A percentile compares a stretch with the other conserved stretches of the same genome.
Conservation (phyloP, 352 stramenopile genomes). For the Globisporangium cystogenes region DNA sequence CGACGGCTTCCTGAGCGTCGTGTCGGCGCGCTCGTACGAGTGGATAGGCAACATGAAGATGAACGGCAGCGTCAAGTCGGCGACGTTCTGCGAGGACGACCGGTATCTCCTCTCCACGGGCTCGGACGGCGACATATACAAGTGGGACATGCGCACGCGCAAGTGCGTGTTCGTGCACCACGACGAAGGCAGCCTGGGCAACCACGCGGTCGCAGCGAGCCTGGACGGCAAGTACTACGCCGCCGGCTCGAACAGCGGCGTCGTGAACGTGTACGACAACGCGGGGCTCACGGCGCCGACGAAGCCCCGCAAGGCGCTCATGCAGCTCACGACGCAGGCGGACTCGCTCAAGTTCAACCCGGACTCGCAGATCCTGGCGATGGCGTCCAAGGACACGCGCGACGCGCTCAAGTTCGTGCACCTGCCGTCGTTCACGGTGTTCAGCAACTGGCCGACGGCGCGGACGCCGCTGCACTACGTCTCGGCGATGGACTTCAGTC, state of each 20-base stretch:
- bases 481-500: slow-evolving; percentile 95
- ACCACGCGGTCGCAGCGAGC: slow-evolving; percentile 71
- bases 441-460: slow-evolving; percentile 97
- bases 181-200: slow-evolving; percentile 86
- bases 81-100: slow-evolving; percentile 91
- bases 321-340: slow-evolving; percentile 94
- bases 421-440: slow-evolving; percentile 92
- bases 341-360: slow-evolving; percentile 90
- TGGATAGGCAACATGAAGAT: slow-evolving; percentile 95
- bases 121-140: slow-evolving; percentile 95
- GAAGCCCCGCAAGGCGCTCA: slow-evolving; percentile 92
- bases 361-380: slow-evolving; percentile 93
- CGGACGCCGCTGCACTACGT: slow-evolving; percentile 97
- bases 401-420: slow-evolving; percentile 96
- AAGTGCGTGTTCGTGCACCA: slow-evolving; percentile 75
- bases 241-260: slow-evolving; percentile 94
- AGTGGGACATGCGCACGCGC: slow-evolving; percentile 91
- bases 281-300: slow-evolving; percentile 30
- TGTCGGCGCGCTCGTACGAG: slow-evolving; percentile 91
- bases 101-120: slow-evolving; percentile 92
- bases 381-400: slow-evolving; percentile 88
- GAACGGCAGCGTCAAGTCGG: slow-evolving; percentile 89
- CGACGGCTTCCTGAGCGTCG: slow-evolving; percentile 93
- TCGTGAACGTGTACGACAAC: slow-evolving; percentile 97
- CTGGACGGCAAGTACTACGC: slow-evolving; percentile 72